These are phyloP conservation scores for Leishmania gerbilli DNA, from an alignment of 208 protist species.

Conservation along the genomic window DNA sequence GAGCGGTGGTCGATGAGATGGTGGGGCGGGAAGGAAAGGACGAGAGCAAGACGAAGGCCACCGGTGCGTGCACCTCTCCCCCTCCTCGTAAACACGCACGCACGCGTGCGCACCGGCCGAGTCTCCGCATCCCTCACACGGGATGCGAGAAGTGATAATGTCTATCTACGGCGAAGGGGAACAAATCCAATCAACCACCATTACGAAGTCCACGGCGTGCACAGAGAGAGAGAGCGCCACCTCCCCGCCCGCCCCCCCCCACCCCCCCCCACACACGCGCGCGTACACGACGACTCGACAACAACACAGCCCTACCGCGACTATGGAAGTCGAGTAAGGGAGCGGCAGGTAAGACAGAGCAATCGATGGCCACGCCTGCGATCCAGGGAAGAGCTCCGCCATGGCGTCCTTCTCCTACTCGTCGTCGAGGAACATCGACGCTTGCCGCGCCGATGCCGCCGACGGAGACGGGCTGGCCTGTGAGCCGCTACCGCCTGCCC, in stretches of 20 bases:
- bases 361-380: neutral
- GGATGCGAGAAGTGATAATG: neutral
- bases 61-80: neutral
- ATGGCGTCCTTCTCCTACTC: slow-evolving; percentile 27
- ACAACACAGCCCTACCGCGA: neutral
- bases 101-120: neutral
- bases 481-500: neutral
- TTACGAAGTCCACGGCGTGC: neutral
- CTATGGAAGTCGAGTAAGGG: neutral
- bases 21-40: neutral
- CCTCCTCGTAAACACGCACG: neutral
- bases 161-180: neutral
- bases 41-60: neutral
- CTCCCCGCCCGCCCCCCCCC: neutral
- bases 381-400: neutral
- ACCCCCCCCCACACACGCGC: neutral
- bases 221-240: neutral
- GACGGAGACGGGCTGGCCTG: slow-evolving; percentile 15
- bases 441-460: slow-evolving; percentile 29
- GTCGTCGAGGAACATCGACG: slow-evolving; percentile 74
- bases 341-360: neutral
- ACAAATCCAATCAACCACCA: neutral
- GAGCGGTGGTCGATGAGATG: neutral
- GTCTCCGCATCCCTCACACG: neutral
- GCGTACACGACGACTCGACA: neutral